Evolutionary conservation across 768 basidiomycete species (phyloP), one percentile per base, ranked within the genome.

Genomic region (Lanmaoa rubissima): DNA sequence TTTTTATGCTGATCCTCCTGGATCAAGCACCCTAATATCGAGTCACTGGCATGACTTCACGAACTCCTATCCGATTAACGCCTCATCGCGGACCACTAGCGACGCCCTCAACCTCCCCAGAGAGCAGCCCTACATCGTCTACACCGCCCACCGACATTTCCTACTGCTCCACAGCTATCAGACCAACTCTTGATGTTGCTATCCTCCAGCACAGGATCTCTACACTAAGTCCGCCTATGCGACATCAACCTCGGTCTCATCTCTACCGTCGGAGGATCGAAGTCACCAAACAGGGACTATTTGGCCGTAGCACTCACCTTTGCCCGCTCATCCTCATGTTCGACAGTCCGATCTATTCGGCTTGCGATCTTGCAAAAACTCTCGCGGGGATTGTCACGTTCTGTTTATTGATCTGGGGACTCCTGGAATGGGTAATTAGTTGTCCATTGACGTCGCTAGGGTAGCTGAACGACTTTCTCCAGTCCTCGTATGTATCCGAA

Each of bases 1-100:
- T 26, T 45, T 53, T 61, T 58, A 51, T 59, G 44, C 58, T 57
- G 34, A 67, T 66, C 61, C 47, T 42, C 26, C 36, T 26, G 55
- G 57, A 55, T 52, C 60, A 55, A 51, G 59, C 51, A 16, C 48
- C 19, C 55, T 68, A 62, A 60, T 60, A 58, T 55, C 56, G 44
- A 57, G 19, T 56, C 55, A 45, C 62, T 52, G 28, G 52, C 57
- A 69, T 69, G 69, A 64, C 45, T 52, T 62, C 67, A 61, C 66
- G 55, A 52, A 66, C 67, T 21, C 69, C 66, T 28, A 54, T 65
- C 34, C 61, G 62, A 48, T 34, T 61, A 34, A 67, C 65, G 6
- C 57, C 67, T 24, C 54, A 69, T 28, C 66, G 67, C 0, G 69
- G 69, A 52, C 69, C 69, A 12, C 69, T 70, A 1, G 65, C 67